Conservation (phyloP, 495 filamentous ascomycete species). For the Xylaria bambusicola region DNA sequence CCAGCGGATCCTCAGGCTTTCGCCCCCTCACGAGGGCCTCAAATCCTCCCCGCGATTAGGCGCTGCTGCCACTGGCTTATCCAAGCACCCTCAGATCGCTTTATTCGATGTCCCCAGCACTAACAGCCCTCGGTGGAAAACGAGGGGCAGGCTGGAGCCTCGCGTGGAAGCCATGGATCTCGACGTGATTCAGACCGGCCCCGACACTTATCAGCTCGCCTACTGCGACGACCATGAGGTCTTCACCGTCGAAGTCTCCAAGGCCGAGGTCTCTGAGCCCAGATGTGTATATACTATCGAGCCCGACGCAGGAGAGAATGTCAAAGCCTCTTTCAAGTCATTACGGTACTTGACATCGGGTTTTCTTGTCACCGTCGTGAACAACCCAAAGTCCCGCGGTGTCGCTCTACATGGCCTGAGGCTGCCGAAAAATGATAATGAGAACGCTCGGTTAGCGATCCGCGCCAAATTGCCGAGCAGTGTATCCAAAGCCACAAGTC, state of each 20-base stretch:
- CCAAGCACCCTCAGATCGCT: slow-evolving; percentile 72
- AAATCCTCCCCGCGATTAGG: slow-evolving; percentile 56
- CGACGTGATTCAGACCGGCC: slow-evolving; percentile 65
- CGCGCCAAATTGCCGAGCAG: slow-evolving; percentile 44
- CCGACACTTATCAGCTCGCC: slow-evolving; percentile 65
- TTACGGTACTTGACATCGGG: slow-evolving; percentile 79
- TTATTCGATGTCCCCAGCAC: slow-evolving; percentile 68
- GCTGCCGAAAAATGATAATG: slow-evolving; percentile 42
- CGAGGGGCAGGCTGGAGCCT: slow-evolving; percentile 67
- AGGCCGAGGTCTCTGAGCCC: slow-evolving; percentile 57
- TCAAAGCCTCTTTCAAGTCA: slow-evolving; percentile 60
- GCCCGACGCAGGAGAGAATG: slow-evolving; percentile 49
- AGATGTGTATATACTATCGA: slow-evolving; percentile 63
- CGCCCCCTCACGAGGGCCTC: slow-evolving; percentile 55
- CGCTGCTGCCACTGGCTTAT: slow-evolving; percentile 72
- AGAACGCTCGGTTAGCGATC: slow-evolving; percentile 45
- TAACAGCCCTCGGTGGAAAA: slow-evolving; percentile 56
- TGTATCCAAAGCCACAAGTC: slow-evolving; percentile 59
- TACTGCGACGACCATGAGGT: slow-evolving; percentile 84
- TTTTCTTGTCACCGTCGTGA: slow-evolving; percentile 65
- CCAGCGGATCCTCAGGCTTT: slow-evolving; percentile 75
- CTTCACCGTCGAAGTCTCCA: slow-evolving; percentile 53
- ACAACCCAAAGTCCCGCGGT: slow-evolving; percentile 49
- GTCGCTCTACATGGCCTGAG: slow-evolving; percentile 56
- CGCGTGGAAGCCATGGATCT: slow-evolving; percentile 78